Conservation (phyloP, 2,329 filamentous ascomycete species). For the Cytospora paraplurivora region DNA sequence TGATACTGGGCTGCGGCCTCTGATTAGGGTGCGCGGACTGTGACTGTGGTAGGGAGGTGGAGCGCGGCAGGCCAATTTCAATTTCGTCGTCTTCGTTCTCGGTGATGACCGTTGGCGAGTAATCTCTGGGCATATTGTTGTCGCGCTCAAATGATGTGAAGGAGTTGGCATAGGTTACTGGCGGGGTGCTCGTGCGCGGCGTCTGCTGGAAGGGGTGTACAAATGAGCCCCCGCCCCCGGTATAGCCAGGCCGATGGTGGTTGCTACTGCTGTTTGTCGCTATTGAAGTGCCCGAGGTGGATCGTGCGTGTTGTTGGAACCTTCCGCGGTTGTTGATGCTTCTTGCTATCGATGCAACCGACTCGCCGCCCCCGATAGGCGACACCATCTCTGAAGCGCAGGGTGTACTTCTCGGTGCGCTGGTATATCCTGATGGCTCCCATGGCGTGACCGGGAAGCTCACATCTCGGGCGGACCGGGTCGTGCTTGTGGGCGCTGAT, state of each 20-base stretch:
- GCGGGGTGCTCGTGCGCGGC: slow-evolving; percentile 62
- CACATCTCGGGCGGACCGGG: slow-evolving; percentile 44
- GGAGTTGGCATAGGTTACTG: slow-evolving; percentile 60
- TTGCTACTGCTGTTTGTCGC: slow-evolving; percentile 54
- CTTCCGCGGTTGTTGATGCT: slow-evolving; percentile 36
- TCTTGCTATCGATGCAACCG: slow-evolving; percentile 33
- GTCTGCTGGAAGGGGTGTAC: slow-evolving; percentile 68
- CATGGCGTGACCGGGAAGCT: slow-evolving; percentile 43
- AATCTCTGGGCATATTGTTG: slow-evolving; percentile 48
- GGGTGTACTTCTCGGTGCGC: slow-evolving; percentile 5
- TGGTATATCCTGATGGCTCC: slow-evolving; percentile 26
- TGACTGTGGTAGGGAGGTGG: slow-evolving; percentile 29
- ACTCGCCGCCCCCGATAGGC: slow-evolving; percentile 24
- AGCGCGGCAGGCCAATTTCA: slow-evolving; percentile 23
- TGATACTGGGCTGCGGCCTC: slow-evolving; percentile 35
- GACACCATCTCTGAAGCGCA: slow-evolving; percentile 30
- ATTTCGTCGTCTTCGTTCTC: slow-evolving; percentile 51
- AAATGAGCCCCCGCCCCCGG: slow-evolving; percentile 43
- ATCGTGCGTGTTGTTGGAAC: slow-evolving; percentile 56
- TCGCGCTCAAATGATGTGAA: slow-evolving; percentile 50
- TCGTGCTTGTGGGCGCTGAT: slow-evolving; percentile 29
- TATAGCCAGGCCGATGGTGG: slow-evolving; percentile 42
- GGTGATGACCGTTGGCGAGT: slow-evolving; percentile 58
- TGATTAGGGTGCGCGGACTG: slow-evolving; percentile 32
- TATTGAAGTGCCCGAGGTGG: slow-evolving; percentile 59